Percentiles rank a stretch among this genome's conserved stretches.
These are phyloP conservation scores for Lactifluus volemus DNA, from an alignment of 768 basidiomycete genomes.

Conservation along the genomic window DNA sequence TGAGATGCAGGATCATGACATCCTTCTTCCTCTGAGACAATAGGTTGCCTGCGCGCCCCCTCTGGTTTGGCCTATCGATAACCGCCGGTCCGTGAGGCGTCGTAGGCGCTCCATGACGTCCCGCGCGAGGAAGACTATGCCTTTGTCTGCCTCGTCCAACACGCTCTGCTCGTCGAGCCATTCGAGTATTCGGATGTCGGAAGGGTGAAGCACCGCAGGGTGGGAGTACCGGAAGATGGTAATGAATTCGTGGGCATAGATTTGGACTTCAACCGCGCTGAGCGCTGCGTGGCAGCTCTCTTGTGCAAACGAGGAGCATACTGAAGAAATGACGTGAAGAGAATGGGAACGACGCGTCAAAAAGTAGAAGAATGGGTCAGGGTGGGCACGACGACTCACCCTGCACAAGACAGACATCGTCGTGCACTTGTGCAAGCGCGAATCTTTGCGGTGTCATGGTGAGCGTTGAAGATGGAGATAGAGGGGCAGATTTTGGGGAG, in stretches of 20 bases:
- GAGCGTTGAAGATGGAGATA: background rate
- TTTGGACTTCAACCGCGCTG: conserved; percentile 25
- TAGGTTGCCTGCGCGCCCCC: background rate
- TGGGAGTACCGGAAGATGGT: conserved; percentile 33
- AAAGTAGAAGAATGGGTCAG: background rate
- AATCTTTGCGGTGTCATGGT: conserved; percentile 5
- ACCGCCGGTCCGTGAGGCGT: conserved; percentile 22
- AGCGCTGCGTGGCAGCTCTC: conserved; percentile 24
- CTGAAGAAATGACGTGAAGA: background rate
- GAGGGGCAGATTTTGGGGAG: background rate
- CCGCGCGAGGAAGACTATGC: conserved; percentile 29
- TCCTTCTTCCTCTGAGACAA: conserved; percentile 1
- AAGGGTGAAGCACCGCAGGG: conserved; percentile 27
- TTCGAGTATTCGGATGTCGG: conserved; percentile 30
- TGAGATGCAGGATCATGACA: background rate
- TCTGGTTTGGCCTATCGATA: background rate
- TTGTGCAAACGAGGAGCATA: conserved; percentile 10
- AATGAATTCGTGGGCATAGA: conserved; percentile 34
- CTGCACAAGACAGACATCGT: conserved; percentile 22
- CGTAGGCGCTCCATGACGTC: conserved; percentile 29
- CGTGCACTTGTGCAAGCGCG: conserved; percentile 20
- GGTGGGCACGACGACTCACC: conserved; percentile 2
- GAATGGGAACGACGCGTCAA: background rate
- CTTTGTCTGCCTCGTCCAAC: conserved; percentile 29
- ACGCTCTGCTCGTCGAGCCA: conserved; percentile 25